These are phyloP conservation scores for Paramecium biaurelia DNA, from an alignment of 73 alveolate genomes.

Conservation along the genomic window DNA sequence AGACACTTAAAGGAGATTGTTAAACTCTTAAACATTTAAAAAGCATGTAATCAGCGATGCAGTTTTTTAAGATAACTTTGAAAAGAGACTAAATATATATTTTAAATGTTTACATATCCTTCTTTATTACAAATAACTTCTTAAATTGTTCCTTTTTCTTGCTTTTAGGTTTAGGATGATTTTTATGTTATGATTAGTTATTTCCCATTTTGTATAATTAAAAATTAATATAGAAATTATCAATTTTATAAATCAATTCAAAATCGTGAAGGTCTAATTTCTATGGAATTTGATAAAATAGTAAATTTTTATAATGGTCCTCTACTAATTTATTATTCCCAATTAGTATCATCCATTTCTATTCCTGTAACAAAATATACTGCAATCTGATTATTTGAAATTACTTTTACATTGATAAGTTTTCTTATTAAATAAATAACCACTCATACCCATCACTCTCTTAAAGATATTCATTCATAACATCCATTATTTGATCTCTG, in stretches of 20 bases:
- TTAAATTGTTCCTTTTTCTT: background rate
- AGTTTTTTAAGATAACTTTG: background rate
- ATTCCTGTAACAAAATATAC: slow-evolving; percentile 33
- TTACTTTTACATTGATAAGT: slow-evolving; percentile 16
- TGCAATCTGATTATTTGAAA: background rate
- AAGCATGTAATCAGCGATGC: background rate
- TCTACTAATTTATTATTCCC: background rate
- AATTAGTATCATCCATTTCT: slow-evolving; percentile 9
- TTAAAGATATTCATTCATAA: slow-evolving; percentile 38
- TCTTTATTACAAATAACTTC: background rate
- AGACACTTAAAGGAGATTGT: background rate
- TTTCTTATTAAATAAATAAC: background rate
- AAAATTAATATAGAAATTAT: background rate
- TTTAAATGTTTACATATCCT: background rate
- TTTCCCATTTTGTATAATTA: slow-evolving; percentile 14
- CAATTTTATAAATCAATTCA: background rate
- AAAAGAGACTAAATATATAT: background rate
- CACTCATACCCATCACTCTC: slow-evolving; percentile 41
- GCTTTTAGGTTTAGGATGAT: background rate
- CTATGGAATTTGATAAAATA: slow-evolving; percentile 9
- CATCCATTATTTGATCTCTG: slow-evolving; percentile 1
- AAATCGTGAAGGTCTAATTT: slow-evolving; percentile 36
- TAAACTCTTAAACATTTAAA: background rate
- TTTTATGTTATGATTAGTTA: background rate
- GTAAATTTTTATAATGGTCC: background rate